Conservation (phyloP, 163 green algal genomes). For the Volvox carteri region DNA sequence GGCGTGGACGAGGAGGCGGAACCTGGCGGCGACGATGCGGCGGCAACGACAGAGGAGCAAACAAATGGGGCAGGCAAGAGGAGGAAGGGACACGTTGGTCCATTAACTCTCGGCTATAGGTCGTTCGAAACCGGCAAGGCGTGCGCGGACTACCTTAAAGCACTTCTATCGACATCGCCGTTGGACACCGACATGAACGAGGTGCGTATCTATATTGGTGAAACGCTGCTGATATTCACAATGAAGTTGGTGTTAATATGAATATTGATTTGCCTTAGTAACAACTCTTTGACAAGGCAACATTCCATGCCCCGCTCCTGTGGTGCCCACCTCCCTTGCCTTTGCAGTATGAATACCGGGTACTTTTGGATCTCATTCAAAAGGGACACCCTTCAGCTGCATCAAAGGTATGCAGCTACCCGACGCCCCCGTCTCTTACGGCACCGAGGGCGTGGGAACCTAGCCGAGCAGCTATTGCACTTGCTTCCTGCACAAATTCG, state of each 20-base stretch:
- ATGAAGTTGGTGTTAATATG: not conserved
- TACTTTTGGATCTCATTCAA: conserved; percentile 68
- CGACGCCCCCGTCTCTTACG: no score
- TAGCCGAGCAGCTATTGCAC: no score
- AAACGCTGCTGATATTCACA: not conserved
- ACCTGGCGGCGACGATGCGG: not conserved
- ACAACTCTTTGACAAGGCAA: not conserved
- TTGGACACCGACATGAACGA: conserved; percentile 67
- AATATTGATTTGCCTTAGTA: not conserved
- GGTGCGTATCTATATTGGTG: no score
- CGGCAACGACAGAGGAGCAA: not conserved
- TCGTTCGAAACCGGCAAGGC: conserved; percentile 57
- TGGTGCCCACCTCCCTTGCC: not conserved
- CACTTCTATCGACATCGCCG: conserved; percentile 38
- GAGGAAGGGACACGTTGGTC: not conserved
- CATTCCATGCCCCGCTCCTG: not conserved
- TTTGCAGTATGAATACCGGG: conserved; percentile 69
- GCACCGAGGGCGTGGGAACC: no score
- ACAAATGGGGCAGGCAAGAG: not conserved
- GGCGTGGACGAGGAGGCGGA: conserved; percentile 14
- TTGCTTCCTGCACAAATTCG: no score
- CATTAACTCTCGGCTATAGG: conserved; percentile 66
- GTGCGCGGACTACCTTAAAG: conserved; percentile 57
- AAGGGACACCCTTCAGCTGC: conserved; percentile 67
- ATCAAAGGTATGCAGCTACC: conserved; percentile 64